Conservation (phyloP, 495 filamentous ascomycete species). For the Penicillium canescens region DNA sequence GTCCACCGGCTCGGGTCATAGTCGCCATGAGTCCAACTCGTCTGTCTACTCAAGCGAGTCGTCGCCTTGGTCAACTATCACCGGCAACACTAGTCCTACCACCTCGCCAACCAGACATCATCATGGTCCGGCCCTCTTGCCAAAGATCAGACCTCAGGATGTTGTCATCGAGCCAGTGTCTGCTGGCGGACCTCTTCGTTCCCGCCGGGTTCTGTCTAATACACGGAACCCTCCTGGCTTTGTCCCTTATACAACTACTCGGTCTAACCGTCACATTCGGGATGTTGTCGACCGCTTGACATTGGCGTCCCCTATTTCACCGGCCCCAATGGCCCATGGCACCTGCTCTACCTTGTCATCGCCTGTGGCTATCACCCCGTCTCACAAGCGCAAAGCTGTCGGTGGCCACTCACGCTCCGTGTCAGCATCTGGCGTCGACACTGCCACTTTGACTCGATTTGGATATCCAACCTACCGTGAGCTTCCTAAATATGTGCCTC, state of each 20-base stretch:
- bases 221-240: slow-evolving; percentile 52
- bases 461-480: slow-evolving; percentile 81
- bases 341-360: slow-evolving; percentile 53
- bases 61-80: slow-evolving; percentile 76
- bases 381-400: slow-evolving; percentile 45
- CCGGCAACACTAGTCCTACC: slow-evolving; percentile 69
- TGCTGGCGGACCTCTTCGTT: slow-evolving; percentile 41
- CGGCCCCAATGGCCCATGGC: slow-evolving; percentile 38
- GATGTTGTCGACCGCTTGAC: slow-evolving; percentile 63
- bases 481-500: slow-evolving; percentile 64
- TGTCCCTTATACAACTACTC: slow-evolving; percentile 38
- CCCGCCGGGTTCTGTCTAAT: slow-evolving; percentile 57
- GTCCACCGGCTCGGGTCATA: slow-evolving; percentile 35
- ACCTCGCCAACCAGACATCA: slow-evolving; percentile 70
- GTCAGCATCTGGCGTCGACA: slow-evolving; percentile 70
- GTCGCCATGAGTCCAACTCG: slow-evolving; percentile 46
- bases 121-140: slow-evolving; percentile 78
- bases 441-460: slow-evolving; percentile 63
- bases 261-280: slow-evolving; percentile 58
- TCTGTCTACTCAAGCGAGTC: slow-evolving; percentile 65
- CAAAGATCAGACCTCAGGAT: slow-evolving; percentile 85
- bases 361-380: slow-evolving; percentile 60
- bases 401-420: slow-evolving; percentile 57
- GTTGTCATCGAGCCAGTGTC: slow-evolving; percentile 64
- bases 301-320: slow-evolving; percentile 53